Base-by-base conservation (phyloP, 495 filamentous ascomycete species). In the Chaetomium fimeti region DNA sequence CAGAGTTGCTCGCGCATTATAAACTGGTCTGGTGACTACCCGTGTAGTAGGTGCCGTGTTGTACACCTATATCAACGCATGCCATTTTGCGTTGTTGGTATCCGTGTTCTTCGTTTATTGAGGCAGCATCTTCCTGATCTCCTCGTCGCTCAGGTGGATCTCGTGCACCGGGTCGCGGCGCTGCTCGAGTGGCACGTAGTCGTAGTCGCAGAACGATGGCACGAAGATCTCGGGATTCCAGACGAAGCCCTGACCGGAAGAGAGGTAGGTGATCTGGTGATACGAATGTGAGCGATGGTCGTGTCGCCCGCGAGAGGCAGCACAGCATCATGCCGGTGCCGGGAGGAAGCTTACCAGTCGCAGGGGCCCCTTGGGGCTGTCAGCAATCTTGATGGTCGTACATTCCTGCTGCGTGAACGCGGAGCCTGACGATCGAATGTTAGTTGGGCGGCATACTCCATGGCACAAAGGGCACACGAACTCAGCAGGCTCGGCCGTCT, bases 161-260 rank as follows among this genome's bases (percentile, higher is more conserved):
- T 90, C 87, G 73, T 87, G 77, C 20, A 90, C 84, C 0, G 87
- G 87, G 38, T 90, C 87, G 66, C 82, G 84, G 66, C 83, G 84
- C 70, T 83, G 82, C 71, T 89, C 87, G 69, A 90, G 80, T 13
- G 81, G 82, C 47, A 80, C 76, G 66, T 84, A 85, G 49, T 84
- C 81, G 74, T 75, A 78, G 67, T 85, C 82, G 64, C 84, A 75
- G 54, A 83, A 84, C 8, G 83, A 84, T 0, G 83, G 82, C 3
- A 85, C 74, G 71, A 85, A 85, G 68, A 84, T 80, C 67, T 85
- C 83, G 73, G 87, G 87, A 73, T 89, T 90, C 87, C 87, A 90
- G 22, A 85, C 82, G 69, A 88, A 90, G 52, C 87, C 87, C 73
- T 90, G 87, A 64, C 82, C 86, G 5, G 85, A 84, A 60, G 85